phyloP scores from a whole-genome alignment of 306 rosid genomes.

The Geum urbanum region DNA sequence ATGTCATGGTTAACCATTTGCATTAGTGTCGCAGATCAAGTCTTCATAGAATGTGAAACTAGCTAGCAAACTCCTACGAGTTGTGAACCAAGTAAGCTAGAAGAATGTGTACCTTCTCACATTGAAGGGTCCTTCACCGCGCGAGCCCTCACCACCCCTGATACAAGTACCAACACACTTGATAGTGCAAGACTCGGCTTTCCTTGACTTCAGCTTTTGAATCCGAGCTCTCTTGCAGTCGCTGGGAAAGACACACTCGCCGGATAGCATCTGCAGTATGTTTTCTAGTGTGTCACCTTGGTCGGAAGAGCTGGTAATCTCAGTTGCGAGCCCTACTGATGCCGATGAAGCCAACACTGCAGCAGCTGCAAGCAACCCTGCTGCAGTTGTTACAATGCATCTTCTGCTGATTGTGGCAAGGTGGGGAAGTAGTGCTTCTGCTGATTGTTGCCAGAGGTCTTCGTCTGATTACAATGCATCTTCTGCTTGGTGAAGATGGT shows the following conservation, averaged over 20 bases:
- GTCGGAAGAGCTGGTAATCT: slow-evolving; percentile 16
- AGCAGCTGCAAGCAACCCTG: slow-evolving; percentile 42
- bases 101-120: slow-evolving; percentile 47
- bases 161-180: slow-evolving; percentile 91
- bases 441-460: not conserved
- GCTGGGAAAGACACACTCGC: slow-evolving; percentile 46
- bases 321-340: slow-evolving; percentile 22
- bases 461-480: no score
- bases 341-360: slow-evolving; percentile 31
- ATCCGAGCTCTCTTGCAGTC: slow-evolving; percentile 66
- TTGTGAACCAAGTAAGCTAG: not conserved
- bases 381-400: slow-evolving; percentile 23
- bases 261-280: slow-evolving; percentile 83
- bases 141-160: slow-evolving; percentile 83
- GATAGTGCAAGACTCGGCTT: slow-evolving; percentile 79
- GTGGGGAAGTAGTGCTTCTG: slow-evolving; percentile 3
- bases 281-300: slow-evolving; percentile 58
- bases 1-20: not conserved
- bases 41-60: no score
- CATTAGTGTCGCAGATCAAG: not conserved
- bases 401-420: slow-evolving; percentile 21
- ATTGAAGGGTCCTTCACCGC: slow-evolving; percentile 92
- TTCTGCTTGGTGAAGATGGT: no score
- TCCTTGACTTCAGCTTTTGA: slow-evolving; percentile 78
- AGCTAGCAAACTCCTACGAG: not conserved